Percentiles rank a stretch among this genome's conserved stretches.
These are phyloP conservation scores for Xylaria cubensis DNA, from an alignment of 495 filamentous ascomycete genomes.

Conservation along the genomic window DNA sequence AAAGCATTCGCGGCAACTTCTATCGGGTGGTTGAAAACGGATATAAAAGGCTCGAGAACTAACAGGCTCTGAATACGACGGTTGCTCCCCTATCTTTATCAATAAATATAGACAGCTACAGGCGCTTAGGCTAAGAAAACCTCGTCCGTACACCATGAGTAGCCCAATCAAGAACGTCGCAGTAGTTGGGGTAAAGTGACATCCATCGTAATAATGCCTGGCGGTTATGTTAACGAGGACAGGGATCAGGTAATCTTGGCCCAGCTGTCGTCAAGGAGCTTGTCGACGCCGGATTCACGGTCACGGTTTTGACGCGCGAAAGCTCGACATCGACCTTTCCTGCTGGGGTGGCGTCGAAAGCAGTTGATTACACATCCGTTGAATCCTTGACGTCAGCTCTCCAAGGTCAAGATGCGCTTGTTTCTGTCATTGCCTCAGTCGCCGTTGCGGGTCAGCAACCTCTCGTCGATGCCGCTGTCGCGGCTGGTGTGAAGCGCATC, in stretches of 20 bases:
- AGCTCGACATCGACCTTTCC: conserved; percentile 48
- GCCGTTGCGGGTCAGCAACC: conserved; percentile 49
- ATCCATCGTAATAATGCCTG: conserved; percentile 15
- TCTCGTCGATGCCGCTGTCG: conserved; percentile 66
- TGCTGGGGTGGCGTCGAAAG: conserved; percentile 45
- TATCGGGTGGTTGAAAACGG: not conserved
- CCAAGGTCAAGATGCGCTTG: conserved; percentile 61
- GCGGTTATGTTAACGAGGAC: conserved; percentile 18
- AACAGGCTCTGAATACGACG: not conserved
- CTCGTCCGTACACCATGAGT: conserved; percentile 1
- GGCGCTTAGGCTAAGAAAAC: conserved; percentile 1
- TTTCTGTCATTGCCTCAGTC: conserved; percentile 54
- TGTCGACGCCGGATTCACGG: conserved; percentile 59
- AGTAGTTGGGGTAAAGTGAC: conserved; percentile 55
- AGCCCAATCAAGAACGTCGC: conserved; percentile 57
- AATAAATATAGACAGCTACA: not conserved
- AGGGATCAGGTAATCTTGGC: conserved; percentile 68
- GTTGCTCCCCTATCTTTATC: not conserved
- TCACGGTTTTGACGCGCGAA: conserved; percentile 64
- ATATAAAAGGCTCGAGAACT: conserved; percentile 9
- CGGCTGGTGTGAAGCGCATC: conserved; percentile 66
- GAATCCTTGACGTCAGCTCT: conserved; percentile 59
- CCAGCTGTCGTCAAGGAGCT: conserved; percentile 61
- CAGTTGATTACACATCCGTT: conserved; percentile 63
- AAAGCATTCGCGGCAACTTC: not conserved